Conservation (phyloP, 768 basidiomycete species). For the Infundibulicybe gibba region DNA sequence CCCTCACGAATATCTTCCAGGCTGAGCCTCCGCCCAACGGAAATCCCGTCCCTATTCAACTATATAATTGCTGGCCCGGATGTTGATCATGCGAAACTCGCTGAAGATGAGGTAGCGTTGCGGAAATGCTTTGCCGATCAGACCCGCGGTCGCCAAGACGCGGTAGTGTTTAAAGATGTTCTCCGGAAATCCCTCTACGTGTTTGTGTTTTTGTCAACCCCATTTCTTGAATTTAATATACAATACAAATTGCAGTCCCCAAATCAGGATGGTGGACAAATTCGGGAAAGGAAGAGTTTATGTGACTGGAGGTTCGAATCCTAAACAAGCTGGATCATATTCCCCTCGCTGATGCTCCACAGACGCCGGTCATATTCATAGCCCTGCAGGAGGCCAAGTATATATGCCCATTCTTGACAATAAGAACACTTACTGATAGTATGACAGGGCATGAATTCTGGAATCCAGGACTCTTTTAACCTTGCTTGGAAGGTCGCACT, state of each 20-base stretch:
- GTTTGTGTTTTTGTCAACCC: constrained; percentile 10
- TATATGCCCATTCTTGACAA: no score
- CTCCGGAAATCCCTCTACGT: constrained; percentile 23
- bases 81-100: constrained; percentile 14
- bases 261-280: constrained; percentile 34
- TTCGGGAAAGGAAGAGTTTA: constrained; percentile 33
- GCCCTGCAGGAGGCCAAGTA: constrained; percentile 12
- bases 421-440: no score
- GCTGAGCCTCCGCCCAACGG: constrained; percentile 28
- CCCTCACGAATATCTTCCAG: constrained; percentile 7
- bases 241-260: constrained; percentile 21
- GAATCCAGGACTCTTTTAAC: constrained; percentile 21
- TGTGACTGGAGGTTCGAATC: constrained; percentile 29
- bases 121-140: constrained; percentile 15
- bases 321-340: not conserved
- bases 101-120: constrained; percentile 27
- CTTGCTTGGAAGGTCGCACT: constrained; percentile 20
- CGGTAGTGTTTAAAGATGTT: constrained; percentile 19
- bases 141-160: constrained; percentile 14
- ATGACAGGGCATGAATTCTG: constrained; percentile 13
- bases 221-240: constrained; percentile 12
- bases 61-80: constrained; percentile 22
- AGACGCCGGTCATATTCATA: constrained; percentile 18
- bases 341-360: not conserved
- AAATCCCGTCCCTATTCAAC: constrained; percentile 23